Conservation (phyloP, 208 protist species). For the Leishmania martiniquensis region DNA sequence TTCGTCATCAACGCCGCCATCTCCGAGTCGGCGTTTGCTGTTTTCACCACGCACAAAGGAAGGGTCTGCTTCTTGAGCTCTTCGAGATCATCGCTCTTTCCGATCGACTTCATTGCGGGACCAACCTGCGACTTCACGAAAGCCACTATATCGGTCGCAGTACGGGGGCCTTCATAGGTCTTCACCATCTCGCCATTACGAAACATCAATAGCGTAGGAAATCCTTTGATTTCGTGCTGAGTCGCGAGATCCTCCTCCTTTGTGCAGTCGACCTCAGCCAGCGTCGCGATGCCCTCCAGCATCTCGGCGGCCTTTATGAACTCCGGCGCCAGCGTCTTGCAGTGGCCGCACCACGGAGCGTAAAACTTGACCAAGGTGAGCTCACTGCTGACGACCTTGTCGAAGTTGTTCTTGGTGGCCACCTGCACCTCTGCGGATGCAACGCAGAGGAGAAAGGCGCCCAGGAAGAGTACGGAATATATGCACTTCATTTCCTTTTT, state of each 20-base stretch:
- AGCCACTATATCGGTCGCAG: slow-evolving; percentile 51
- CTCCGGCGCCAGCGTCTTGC: slow-evolving; percentile 92
- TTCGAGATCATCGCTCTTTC: slow-evolving; percentile 52
- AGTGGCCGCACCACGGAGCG: slow-evolving; percentile 96
- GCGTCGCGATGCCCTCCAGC: slow-evolving; percentile 47
- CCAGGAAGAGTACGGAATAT: slow-evolving; percentile 10
- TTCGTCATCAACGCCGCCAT: slow-evolving; percentile 34
- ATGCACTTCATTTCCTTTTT: slow-evolving; percentile 17
- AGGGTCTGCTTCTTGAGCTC: slow-evolving; percentile 61
- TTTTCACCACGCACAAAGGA: slow-evolving; percentile 60
- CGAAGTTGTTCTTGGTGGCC: slow-evolving; percentile 69
- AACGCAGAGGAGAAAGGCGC: slow-evolving; percentile 19
- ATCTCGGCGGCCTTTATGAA: slow-evolving; percentile 71
- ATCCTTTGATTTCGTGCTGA: slow-evolving; percentile 77
- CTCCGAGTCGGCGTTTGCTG: slow-evolving; percentile 37
- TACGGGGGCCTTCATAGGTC: slow-evolving; percentile 72
- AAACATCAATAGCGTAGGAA: slow-evolving; percentile 86
- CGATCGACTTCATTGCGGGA: slow-evolving; percentile 40
- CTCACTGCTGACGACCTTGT: slow-evolving; percentile 49
- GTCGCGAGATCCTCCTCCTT: slow-evolving; percentile 57
- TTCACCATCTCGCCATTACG: slow-evolving; percentile 65
- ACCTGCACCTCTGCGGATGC: slow-evolving; percentile 56
- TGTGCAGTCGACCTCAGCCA: slow-evolving; percentile 89
- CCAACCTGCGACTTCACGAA: slow-evolving; percentile 67
- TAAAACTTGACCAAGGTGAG: slow-evolving; percentile 94